Evolutionary conservation across 495 filamentous ascomycete genomes (phyloP).

Genomic region (Daldinia bambusicola): DNA sequence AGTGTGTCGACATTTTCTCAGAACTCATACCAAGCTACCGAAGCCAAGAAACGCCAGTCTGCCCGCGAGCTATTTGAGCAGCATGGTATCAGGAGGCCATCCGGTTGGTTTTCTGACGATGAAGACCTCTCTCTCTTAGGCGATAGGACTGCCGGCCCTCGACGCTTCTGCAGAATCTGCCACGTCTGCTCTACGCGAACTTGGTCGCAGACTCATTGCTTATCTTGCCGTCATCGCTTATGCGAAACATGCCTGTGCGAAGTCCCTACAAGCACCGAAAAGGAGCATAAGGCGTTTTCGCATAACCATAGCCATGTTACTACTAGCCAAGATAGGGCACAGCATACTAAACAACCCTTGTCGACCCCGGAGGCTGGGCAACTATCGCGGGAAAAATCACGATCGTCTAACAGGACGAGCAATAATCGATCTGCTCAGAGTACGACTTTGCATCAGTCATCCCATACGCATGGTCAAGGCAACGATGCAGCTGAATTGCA

Average conservation of each 20-base stretch:
- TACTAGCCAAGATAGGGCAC: conserved; percentile 5
- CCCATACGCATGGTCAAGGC: neutral
- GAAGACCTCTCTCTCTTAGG: conserved; percentile 48
- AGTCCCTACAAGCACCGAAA: conserved; percentile 31
- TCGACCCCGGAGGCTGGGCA: neutral
- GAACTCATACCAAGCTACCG: conserved; percentile 24
- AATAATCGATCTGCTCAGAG: neutral
- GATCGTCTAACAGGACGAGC: neutral
- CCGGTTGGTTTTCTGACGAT: conserved; percentile 56
- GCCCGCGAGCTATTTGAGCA: conserved; percentile 52
- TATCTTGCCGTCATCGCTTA: conserved; percentile 52
- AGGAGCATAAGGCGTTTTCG: conserved; percentile 25
- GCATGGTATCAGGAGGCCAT: conserved; percentile 49
- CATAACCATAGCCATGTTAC: conserved; percentile 22
- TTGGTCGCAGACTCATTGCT: conserved; percentile 49
- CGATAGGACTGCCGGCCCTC: conserved; percentile 45
- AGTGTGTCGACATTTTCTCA: conserved; percentile 19
- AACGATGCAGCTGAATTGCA: neutral
- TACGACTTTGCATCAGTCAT: neutral
- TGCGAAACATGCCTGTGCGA: conserved; percentile 49
- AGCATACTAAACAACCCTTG: neutral
- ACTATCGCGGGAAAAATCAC: neutral
- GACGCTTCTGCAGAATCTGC: conserved; percentile 47
- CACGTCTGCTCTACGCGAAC: conserved; percentile 53
- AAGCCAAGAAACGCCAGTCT: conserved; percentile 35